These are phyloP conservation scores for Rhexocercosporidium sp. DNA, from an alignment of 2,329 filamentous ascomycete species.

Conservation along the genomic window DNA sequence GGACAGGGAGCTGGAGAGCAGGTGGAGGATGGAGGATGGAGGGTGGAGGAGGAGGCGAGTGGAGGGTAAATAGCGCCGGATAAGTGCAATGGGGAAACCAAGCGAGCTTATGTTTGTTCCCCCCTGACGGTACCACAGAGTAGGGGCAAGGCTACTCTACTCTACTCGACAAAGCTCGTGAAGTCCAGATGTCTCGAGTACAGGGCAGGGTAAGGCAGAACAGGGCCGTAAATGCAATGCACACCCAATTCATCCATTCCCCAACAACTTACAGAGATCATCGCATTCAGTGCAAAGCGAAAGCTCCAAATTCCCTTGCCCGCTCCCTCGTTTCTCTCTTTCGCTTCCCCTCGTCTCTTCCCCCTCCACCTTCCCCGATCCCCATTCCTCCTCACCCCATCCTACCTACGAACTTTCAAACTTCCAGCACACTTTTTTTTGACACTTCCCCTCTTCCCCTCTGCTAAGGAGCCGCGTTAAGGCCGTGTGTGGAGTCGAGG, in stretches of 20 bases:
- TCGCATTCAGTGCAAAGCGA: not conserved
- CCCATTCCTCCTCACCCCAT: not conserved
- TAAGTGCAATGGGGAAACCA: not conserved
- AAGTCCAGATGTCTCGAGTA: not conserved
- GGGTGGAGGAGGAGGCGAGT: not conserved
- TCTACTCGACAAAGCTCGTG: no score
- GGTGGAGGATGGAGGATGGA: not conserved
- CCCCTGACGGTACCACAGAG: not conserved
- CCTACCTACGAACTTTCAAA: not conserved
- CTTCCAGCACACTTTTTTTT: not conserved
- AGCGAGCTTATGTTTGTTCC: constrained; percentile 3
- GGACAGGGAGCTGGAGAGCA: not conserved
- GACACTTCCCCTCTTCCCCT: not conserved
- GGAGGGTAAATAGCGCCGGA: constrained; percentile 3
- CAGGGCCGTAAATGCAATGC: not conserved
- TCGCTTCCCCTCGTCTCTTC: not conserved
- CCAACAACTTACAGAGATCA: not conserved
- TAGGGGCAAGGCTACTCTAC: not conserved
- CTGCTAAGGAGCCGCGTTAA: constrained; percentile 13
- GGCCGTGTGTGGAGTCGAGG: constrained; percentile 2
- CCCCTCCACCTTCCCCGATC: not conserved
- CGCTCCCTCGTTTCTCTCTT: not conserved
- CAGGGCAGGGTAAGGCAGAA: not conserved
- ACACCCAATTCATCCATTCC: no score
- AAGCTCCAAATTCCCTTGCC: not conserved